These are phyloP conservation scores for Hyaloscypha variabilis DNA, from an alignment of 495 filamentous ascomycete genomes.

Conservation along the genomic window DNA sequence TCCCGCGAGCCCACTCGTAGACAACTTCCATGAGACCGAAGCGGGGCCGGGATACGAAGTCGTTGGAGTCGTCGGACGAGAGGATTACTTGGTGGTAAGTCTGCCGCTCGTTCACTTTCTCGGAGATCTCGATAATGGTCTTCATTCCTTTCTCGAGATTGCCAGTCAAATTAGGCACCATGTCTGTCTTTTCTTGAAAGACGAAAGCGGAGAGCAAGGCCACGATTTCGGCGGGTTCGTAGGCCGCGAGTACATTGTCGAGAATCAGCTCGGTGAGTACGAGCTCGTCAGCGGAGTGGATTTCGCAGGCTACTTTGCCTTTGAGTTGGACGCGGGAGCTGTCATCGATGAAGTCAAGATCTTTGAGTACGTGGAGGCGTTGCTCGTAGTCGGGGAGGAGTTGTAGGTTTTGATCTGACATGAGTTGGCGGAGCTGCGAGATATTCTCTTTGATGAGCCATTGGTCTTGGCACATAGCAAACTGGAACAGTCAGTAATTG, in stretches of 20 bases:
- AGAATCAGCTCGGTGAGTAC: constrained; percentile 94
- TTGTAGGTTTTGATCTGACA: constrained; percentile 96
- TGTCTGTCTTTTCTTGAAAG: constrained; percentile 97
- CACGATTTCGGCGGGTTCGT: constrained; percentile 95
- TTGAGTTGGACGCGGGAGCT: constrained; percentile 86
- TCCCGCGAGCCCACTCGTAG: constrained; percentile 96
- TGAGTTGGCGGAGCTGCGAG: constrained; percentile 75
- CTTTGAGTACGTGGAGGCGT: constrained; percentile 86
- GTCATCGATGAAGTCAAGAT: constrained; percentile 87
- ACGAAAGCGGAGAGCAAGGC: constrained; percentile 93
- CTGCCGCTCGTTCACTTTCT: constrained; percentile 88
- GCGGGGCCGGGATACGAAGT: constrained; percentile 82
- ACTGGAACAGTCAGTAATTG: constrained; percentile 46
- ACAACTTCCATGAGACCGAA: constrained; percentile 97
- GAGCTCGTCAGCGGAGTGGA: constrained; percentile 97
- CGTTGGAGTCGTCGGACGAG: constrained; percentile 83
- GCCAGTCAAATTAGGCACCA: constrained; percentile 78
- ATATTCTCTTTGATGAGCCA: constrained; percentile 95
- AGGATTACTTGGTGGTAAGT: constrained; percentile 88
- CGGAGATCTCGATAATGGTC: constrained; percentile 83
- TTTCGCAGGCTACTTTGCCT: constrained; percentile 97
- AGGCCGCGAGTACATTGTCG: constrained; percentile 94
- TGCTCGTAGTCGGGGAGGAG: constrained; percentile 98
- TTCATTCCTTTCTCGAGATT: constrained; percentile 82
- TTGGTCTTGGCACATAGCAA: constrained; percentile 91